Conservation (phyloP, 768 basidiomycete genomes). For the Tricholoma sp. region DNA sequence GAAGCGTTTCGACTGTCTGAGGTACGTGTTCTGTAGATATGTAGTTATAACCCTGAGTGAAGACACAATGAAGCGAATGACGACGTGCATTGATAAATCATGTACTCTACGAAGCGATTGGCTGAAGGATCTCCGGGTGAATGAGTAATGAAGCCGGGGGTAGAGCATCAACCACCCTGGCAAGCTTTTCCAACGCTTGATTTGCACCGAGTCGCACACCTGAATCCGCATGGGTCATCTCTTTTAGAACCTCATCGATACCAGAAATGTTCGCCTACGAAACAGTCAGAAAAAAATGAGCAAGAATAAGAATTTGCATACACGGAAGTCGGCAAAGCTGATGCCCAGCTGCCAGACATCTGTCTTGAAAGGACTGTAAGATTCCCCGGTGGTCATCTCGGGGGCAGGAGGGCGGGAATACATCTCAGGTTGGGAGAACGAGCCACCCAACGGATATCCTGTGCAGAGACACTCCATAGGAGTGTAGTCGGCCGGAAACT, state of each 20-base stretch:
- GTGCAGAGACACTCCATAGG: too few relatives aligned
- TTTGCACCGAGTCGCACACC: not conserved
- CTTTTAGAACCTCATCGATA: not conserved
- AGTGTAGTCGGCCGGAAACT: too few relatives aligned
- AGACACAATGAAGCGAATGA: too few relatives aligned
- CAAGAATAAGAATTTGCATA: not conserved
- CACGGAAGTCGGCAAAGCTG: slow-evolving; percentile 3
- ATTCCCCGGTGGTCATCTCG: slow-evolving; percentile 15
- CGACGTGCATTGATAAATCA: too few relatives aligned
- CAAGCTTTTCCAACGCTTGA: not conserved
- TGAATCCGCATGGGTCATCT: not conserved
- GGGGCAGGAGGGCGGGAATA: slow-evolving; percentile 9
- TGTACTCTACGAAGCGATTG: too few relatives aligned
- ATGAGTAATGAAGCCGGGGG: not conserved
- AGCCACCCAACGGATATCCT: too few relatives aligned
- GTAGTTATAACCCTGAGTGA: too few relatives aligned
- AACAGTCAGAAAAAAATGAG: not conserved
- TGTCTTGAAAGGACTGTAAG: slow-evolving; percentile 24
- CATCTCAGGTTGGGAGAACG: too few relatives aligned
- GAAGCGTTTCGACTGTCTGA: too few relatives aligned
- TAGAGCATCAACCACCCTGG: not conserved
- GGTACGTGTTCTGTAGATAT: too few relatives aligned
- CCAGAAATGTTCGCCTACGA: not conserved
- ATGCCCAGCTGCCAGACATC: slow-evolving; percentile 21
- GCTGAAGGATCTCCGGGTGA: not conserved